Evolutionary conservation across 331 rosid species (phyloP).

Genomic region (Erythrophleum ivorense): DNA sequence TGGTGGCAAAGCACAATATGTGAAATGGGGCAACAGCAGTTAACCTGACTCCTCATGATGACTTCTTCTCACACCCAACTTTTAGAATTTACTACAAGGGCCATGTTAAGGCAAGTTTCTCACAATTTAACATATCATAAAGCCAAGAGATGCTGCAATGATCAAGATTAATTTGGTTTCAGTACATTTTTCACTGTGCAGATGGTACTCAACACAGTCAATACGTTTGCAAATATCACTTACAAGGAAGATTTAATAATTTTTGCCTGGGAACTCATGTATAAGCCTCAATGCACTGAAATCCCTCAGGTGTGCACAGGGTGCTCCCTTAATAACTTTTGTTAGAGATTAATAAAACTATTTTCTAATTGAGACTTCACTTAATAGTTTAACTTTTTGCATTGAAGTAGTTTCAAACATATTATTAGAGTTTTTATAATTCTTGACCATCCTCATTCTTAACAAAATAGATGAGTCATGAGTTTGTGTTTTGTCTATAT

Average conservation of each 20-base stretch:
- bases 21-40: conserved; percentile 93
- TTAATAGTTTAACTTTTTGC: too few relatives aligned
- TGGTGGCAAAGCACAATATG: conserved; percentile 95
- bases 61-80: conserved; percentile 84
- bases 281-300: conserved; percentile 94
- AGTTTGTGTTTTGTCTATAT: too few relatives aligned
- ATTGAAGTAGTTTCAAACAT: too few relatives aligned
- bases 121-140: too few relatives aligned
- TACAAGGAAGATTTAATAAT: conserved; percentile 90
- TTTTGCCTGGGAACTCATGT: conserved; percentile 95
- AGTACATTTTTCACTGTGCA: conserved; percentile 41
- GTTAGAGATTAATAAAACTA: too few relatives aligned
- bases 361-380: too few relatives aligned
- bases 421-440: too few relatives aligned
- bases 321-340: too few relatives aligned
- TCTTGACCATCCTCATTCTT: too few relatives aligned
- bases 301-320: conserved; percentile 51
- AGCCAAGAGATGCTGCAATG: too few relatives aligned
- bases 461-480: too few relatives aligned
- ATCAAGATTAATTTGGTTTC: not conserved
- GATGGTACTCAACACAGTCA: conserved; percentile 88
- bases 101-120: conserved; percentile 80
- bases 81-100: conserved; percentile 82
- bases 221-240: conserved; percentile 74
- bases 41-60: conserved; percentile 80